Conservation (phyloP, 805 yeast genomes). For the Wickerhamomyces chambardii region DNA sequence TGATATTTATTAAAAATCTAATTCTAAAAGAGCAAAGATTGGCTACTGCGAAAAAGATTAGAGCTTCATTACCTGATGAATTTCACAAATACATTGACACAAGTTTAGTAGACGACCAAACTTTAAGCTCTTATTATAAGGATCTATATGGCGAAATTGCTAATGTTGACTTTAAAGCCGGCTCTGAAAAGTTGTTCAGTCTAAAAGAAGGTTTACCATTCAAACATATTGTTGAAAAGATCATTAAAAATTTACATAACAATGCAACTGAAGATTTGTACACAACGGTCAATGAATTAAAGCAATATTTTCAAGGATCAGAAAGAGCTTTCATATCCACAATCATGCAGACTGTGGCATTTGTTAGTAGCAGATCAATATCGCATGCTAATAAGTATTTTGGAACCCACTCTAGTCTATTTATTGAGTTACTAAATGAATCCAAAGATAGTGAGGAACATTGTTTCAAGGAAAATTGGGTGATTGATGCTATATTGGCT, state of each 20-base stretch:
- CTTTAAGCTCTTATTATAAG: slow-evolving; percentile 27
- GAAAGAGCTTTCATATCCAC: slow-evolving; percentile 46
- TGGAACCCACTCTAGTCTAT: slow-evolving; percentile 25
- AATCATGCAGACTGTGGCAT: slow-evolving; percentile 63
- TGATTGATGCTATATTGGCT: slow-evolving; percentile 46
- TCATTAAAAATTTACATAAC: slow-evolving; percentile 29
- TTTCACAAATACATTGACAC: slow-evolving; percentile 40
- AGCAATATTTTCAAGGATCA: slow-evolving; percentile 19
- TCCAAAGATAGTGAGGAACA: slow-evolving; percentile 14
- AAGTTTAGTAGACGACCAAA: slow-evolving; percentile 25
- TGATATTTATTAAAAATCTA: slow-evolving; percentile 65
- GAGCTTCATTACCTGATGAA: slow-evolving; percentile 59
- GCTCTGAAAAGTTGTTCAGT: slow-evolving; percentile 21
- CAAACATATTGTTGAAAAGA: slow-evolving; percentile 22
- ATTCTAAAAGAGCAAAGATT: slow-evolving; percentile 79
- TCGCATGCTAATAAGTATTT: slow-evolving; percentile 63
- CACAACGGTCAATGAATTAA: slow-evolving; percentile 19
- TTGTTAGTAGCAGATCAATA: slow-evolving; percentile 82
- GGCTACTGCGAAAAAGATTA: slow-evolving; percentile 65
- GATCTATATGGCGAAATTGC: slow-evolving; percentile 22
- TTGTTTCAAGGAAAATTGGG: slow-evolving; percentile 27
- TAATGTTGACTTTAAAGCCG: slow-evolving; percentile 3
- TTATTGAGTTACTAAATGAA: slow-evolving; percentile 20
- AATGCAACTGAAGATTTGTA: slow-evolving; percentile 19
- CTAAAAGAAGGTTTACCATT: slow-evolving; percentile 26